Base-by-base conservation (phyloP, 129 eudicot genomes). In the Flaveria linearis region DNA sequence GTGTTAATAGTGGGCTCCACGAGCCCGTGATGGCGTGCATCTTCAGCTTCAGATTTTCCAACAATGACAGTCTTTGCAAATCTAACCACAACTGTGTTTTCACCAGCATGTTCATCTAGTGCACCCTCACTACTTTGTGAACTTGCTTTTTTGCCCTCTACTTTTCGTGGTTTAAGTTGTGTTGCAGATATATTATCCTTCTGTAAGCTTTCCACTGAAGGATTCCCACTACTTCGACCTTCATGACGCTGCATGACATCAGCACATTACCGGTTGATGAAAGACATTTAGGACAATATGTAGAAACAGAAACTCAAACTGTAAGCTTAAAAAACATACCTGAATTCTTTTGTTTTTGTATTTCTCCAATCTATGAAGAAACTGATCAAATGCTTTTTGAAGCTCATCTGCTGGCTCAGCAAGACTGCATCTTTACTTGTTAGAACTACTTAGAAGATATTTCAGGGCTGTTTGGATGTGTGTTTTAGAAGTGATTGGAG, bases 1-100 rank as follows among this genome's bases (percentile, higher is more conserved):
- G 91, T 94, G 88, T 91, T 94, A 56, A 94, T 85, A 30, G 99
- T 91, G 33, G 99, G 99, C 65, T 94, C 99, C 79, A 94, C 97
- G 3, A 94, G 87, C 64, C 99, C 99, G 60, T 94, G 93, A 84
- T 94, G 99, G 60, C 94, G 84, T 81, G 97, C 93, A 89, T 91
- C 90, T 87, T 94, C 98, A 69, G 93, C 91, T 72, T 79, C 65
- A 42, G 98, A 87, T 86, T 80, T 88, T 51, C 93, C 93, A 74
- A 80, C 84, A 55, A 91, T 81, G 14, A 92, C 98, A 63, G 90
- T 87, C 82, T 86, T 93, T 47, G 88, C 86, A 84, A 94, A 89
- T 66, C 85, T 93, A 61, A 77, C 86, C 72, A 92, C 93, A 77
- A 88, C 84, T 41, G 96, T 88, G 75, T 90, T 92, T 13, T 90